Evolutionary conservation across 208 protist genomes (phyloP), one percentile per base, ranked within the genome.

Genomic region (Crithidia expoeki): DNA sequence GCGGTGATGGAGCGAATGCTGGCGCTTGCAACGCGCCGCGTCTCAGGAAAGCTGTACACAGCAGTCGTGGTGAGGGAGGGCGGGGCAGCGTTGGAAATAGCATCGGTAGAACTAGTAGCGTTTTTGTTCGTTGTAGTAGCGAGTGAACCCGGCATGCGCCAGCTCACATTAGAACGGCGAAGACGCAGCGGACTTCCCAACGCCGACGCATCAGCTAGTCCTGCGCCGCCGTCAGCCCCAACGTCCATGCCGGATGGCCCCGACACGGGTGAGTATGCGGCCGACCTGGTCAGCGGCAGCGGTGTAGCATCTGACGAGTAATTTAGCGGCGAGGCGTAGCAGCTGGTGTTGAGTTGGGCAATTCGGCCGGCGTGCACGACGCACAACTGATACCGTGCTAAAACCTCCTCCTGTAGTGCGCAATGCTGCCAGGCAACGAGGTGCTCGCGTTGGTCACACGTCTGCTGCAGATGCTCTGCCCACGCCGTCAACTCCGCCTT

Each of bases 401-500:
- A 71, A 33, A 85, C 58, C 47, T 70, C 53, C 10, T 63, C 53
- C 72, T 89, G 84, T 34, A 60, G 46, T 4, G 68, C 73, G 57
- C 84, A 85, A 27, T 68, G 47, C 40, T 84, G 72, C 73, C 79
- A 85, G 38, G 64, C 68, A 12, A 46, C 47, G 25, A 65, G 60
- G 50, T 72, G 55, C 51, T 74, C 69, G 33, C 62, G 71, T 30
- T 57, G 60, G 47, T 82, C 72, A 56, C 79, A 85, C 16, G 19
- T 30, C 49, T 82, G 80, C 25, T 57, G n/a, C 12, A 89, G 69
- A 28, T 76, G 73, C 23, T 63, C 51, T 30, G 74, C 62, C 84
- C 84, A 89, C 21, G 33, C 42, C 49, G 72, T 25, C 55, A 89
- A 68, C 71, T 89, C 84, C 33, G 33, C 78, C n/a, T 75, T 73